A percentile compares a stretch with the other conserved stretches of the same genome.
Evolutionary conservation across 441 rosid genomes (phyloP).

Genomic region (Geranium incanum): DNA sequence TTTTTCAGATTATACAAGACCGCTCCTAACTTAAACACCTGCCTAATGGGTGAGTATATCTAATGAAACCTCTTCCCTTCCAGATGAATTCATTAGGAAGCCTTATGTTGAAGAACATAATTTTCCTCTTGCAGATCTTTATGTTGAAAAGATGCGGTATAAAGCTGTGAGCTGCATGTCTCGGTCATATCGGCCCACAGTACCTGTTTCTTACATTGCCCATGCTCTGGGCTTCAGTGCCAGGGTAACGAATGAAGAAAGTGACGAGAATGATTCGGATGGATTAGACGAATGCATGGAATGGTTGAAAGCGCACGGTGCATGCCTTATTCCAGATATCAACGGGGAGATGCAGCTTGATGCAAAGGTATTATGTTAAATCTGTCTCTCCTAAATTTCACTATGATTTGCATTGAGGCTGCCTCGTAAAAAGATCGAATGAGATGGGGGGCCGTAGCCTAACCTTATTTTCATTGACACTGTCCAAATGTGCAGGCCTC

Average conservation of each 20-base stretch:
- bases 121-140: constrained; percentile 59
- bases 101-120: not conserved
- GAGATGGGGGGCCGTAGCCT: too few relatives aligned
- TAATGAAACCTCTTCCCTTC: not conserved
- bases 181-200: constrained; percentile 81
- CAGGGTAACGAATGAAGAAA: constrained; percentile 33
- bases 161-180: constrained; percentile 86
- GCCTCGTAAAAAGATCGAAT: too few relatives aligned
- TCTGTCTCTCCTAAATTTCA: too few relatives aligned
- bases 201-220: constrained; percentile 68
- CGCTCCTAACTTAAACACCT: constrained; percentile 83
- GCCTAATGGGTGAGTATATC: constrained; percentile 71
- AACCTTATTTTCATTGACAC: too few relatives aligned
- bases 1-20: constrained; percentile 81
- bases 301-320: constrained; percentile 94
- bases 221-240: constrained; percentile 63
- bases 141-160: constrained; percentile 84
- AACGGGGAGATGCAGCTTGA: constrained; percentile 76
- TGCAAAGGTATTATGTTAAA: constrained; percentile 47
- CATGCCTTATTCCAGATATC: constrained; percentile 48
- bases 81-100: not conserved
- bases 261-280: constrained; percentile 42
- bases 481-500: constrained; percentile 52
- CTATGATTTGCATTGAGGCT: too few relatives aligned
- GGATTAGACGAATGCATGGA: constrained; percentile 70